phyloP scores from a whole-genome alignment of 768 basidiomycete genomes.

The Russula emetica region DNA sequence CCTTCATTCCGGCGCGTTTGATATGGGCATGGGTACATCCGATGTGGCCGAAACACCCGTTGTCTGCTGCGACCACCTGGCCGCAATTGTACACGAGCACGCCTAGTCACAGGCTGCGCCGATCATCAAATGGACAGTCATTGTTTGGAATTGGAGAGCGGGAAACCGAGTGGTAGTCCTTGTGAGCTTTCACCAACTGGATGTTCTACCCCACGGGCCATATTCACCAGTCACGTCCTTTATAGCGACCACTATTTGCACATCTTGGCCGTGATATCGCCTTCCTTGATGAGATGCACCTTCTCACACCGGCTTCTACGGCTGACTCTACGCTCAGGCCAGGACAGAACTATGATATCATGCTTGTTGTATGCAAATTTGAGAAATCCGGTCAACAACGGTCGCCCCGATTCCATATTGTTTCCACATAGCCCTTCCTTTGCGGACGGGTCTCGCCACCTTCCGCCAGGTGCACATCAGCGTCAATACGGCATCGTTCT shows the following conservation, averaged over 20 bases:
- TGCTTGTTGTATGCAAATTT: conserved; percentile 9
- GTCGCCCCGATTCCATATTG: conserved; percentile 2
- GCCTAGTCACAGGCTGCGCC: background rate
- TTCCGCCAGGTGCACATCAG: conserved; percentile 7
- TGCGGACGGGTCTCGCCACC: conserved; percentile 12
- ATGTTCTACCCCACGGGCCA: too few relatives aligned
- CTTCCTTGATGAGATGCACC: conserved; percentile 16
- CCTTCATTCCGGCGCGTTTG: conserved; percentile 10
- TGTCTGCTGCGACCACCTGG: conserved; percentile 12
- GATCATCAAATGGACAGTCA: background rate
- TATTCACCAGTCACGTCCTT: background rate
- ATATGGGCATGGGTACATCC: conserved; percentile 8
- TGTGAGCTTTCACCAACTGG: background rate
- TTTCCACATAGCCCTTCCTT: conserved; percentile 12
- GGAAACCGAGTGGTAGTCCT: conserved; percentile 11
- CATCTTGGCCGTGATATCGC: conserved; percentile 11
- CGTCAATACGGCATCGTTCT: conserved; percentile 16
- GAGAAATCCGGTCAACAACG: background rate
- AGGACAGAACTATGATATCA: conserved; percentile 10
- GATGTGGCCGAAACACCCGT: background rate
- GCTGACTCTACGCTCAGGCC: conserved; percentile 12
- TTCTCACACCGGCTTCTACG: conserved; percentile 11
- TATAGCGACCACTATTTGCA: conserved; percentile 12
- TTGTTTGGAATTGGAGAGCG: conserved; percentile 21
- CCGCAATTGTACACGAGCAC: conserved; percentile 9